Evolutionary conservation across 2,329 filamentous ascomycete genomes (phyloP).

Genomic region (Pseudogymnoascus pannorum): DNA sequence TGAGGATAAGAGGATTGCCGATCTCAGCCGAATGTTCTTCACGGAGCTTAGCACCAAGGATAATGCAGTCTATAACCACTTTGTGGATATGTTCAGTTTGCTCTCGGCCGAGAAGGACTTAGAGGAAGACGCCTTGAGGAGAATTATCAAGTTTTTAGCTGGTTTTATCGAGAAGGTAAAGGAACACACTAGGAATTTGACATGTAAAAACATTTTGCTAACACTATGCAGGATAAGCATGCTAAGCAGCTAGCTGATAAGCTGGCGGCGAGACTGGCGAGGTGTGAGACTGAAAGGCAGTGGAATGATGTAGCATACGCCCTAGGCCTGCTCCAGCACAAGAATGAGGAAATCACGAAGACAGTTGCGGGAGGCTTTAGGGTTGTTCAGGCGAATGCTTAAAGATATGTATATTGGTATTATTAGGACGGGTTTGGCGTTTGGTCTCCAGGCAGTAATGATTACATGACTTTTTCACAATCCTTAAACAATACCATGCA

Average conservation of each 20-base stretch:
- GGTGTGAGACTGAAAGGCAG: slow-evolving; percentile 87
- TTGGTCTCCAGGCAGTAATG: not conserved
- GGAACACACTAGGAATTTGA: not conserved
- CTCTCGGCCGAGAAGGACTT: slow-evolving; percentile 74
- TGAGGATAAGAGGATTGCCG: slow-evolving; percentile 86
- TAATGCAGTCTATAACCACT: slow-evolving; percentile 98
- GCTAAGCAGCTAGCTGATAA: slow-evolving; percentile 91
- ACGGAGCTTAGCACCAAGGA: slow-evolving; percentile 96
- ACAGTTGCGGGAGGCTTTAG: slow-evolving; percentile 68
- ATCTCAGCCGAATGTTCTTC: slow-evolving; percentile 97
- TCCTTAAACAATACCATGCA: not conserved
- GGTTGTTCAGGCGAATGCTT: slow-evolving; percentile 57
- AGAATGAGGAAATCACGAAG: slow-evolving; percentile 83
- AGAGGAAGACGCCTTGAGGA: slow-evolving; percentile 76
- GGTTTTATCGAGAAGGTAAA: slow-evolving; percentile 94
- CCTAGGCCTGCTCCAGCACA: slow-evolving; percentile 80
- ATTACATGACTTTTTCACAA: not conserved
- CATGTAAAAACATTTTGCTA: slow-evolving; percentile 11
- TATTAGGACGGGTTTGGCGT: not conserved
- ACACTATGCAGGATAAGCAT: slow-evolving; percentile 72
- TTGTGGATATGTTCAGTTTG: slow-evolving; percentile 97
- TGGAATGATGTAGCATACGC: slow-evolving; percentile 98
- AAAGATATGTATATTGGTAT: slow-evolving; percentile 13
- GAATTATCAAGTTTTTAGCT: slow-evolving; percentile 86
- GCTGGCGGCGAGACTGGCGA: slow-evolving; percentile 72